These are phyloP conservation scores for Pyrenophora tritici-repentis DNA, from an alignment of 2,329 filamentous ascomycete species.

Conservation along the genomic window DNA sequence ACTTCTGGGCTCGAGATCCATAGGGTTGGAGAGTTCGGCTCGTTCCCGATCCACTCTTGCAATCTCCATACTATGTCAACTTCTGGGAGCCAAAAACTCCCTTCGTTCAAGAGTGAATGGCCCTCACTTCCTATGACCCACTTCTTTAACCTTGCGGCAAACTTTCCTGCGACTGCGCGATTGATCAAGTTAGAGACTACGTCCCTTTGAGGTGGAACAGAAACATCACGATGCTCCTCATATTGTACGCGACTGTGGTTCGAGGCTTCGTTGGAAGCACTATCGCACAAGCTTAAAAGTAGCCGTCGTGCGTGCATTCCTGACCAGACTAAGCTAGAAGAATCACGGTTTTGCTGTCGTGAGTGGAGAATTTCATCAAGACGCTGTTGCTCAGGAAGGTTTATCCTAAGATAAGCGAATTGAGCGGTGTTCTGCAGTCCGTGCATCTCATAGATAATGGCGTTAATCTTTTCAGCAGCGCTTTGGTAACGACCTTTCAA, in stretches of 20 bases:
- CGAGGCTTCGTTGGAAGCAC: not conserved
- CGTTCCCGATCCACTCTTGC: slow-evolving; percentile 9
- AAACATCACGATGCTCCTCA: not conserved
- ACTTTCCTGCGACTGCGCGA: not conserved
- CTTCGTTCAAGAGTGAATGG: slow-evolving; percentile 13
- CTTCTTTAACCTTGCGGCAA: not conserved
- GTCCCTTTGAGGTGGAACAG: not conserved
- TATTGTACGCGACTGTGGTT: not conserved
- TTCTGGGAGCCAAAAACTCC: slow-evolving; percentile 13
- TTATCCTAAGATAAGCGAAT: not conserved
- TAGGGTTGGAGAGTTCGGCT: not conserved
- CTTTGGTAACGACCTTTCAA: slow-evolving; percentile 10
- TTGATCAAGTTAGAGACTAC: not conserved
- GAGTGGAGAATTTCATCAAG: not conserved
- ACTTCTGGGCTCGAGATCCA: slow-evolving; percentile 12
- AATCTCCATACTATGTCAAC: slow-evolving; percentile 1
- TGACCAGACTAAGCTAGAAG: not conserved
- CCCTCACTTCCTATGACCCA: slow-evolving; percentile 17
- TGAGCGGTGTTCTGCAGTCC: slow-evolving; percentile 1
- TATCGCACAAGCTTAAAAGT: not conserved
- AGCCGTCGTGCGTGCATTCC: not conserved
- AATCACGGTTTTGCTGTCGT: not conserved
- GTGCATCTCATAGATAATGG: slow-evolving; percentile 7
- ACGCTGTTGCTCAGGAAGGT: not conserved
- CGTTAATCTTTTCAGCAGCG: slow-evolving; percentile 8